Conservation (phyloP, 2,329 filamentous ascomycete genomes). For the Diatrype stigma region DNA sequence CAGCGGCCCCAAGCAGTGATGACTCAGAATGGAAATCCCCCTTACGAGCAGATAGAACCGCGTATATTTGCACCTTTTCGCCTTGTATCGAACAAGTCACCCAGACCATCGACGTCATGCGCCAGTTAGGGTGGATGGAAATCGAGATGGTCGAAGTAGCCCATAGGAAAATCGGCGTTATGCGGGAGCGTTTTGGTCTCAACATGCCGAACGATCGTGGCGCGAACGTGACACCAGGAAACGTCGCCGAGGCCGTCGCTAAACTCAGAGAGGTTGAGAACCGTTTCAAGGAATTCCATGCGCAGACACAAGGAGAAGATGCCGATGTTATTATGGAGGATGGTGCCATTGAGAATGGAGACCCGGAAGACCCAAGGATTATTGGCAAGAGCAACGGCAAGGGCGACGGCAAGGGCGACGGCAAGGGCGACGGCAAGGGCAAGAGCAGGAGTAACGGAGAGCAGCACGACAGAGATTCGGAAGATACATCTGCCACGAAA, state of each 20-base stretch:
- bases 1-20: constrained; percentile 14
- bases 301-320: constrained; percentile 23
- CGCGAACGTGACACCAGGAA: constrained; percentile 64
- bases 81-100: constrained; percentile 97
- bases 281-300: constrained; percentile 62
- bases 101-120: constrained; percentile 75
- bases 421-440: constrained; percentile 26
- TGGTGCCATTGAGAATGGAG: constrained; percentile 24
- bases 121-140: constrained; percentile 80
- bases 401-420: constrained; percentile 22
- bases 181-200: constrained; percentile 74
- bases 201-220: constrained; percentile 62
- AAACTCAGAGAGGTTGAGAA: constrained; percentile 71
- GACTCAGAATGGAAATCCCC: constrained; percentile 47
- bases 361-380: no score
- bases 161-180: constrained; percentile 74
- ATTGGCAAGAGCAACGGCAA: constrained; percentile 40
- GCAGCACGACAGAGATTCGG: constrained; percentile 18
- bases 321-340: constrained; percentile 16
- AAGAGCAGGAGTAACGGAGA: constrained; percentile 25
- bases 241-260: constrained; percentile 73
- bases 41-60: constrained; percentile 67
- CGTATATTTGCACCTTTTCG: constrained; percentile 88
- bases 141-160: constrained; percentile 91
- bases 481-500: constrained; percentile 35